Evolutionary conservation across 768 basidiomycete genomes (phyloP).

Genomic region (Boletus eberwhitei): DNA sequence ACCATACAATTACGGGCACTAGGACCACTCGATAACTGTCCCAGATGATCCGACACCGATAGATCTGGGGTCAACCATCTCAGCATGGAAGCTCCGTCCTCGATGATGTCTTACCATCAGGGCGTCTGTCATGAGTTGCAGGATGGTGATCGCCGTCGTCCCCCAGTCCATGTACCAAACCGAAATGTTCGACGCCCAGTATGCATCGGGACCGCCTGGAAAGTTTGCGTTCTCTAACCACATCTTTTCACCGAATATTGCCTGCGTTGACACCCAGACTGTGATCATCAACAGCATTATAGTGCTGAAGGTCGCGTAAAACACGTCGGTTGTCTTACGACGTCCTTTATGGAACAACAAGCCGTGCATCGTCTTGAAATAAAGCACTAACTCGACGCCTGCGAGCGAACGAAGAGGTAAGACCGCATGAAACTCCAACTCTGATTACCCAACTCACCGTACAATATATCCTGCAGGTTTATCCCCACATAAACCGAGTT

Average conservation of each 20-base stretch:
- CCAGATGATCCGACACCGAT: conserved; percentile 39
- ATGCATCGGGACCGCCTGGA: conserved; percentile 36
- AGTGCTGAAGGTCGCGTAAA: conserved; percentile 27
- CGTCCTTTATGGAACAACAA: conserved; percentile 6
- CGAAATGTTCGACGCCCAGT: conserved; percentile 25
- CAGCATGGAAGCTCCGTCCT: not conserved
- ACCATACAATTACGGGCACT: conserved; percentile 23
- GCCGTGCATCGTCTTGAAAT: conserved; percentile 23
- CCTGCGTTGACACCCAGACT: conserved; percentile 27
- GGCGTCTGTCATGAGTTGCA: conserved; percentile 37
- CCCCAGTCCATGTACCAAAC: conserved; percentile 33
- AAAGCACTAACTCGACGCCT: conserved; percentile 27
- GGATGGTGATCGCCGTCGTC: conserved; percentile 24
- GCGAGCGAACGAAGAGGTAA: not conserved
- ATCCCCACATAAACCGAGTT: conserved; percentile 24
- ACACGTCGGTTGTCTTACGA: conserved; percentile 7
- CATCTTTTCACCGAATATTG: conserved; percentile 33
- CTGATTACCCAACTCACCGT: conserved; percentile 11
- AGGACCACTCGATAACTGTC: conserved; percentile 11
- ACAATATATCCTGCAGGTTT: conserved; percentile 24
- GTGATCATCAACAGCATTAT: conserved; percentile 33
- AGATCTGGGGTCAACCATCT: conserved; percentile 29
- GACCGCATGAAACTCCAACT: not conserved
- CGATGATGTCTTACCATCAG: conserved; percentile 32
- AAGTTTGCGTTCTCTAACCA: conserved; percentile 33